Base-by-base conservation (phyloP, 2,329 filamentous ascomycete genomes). In the Alternaria triticimaculans region DNA sequence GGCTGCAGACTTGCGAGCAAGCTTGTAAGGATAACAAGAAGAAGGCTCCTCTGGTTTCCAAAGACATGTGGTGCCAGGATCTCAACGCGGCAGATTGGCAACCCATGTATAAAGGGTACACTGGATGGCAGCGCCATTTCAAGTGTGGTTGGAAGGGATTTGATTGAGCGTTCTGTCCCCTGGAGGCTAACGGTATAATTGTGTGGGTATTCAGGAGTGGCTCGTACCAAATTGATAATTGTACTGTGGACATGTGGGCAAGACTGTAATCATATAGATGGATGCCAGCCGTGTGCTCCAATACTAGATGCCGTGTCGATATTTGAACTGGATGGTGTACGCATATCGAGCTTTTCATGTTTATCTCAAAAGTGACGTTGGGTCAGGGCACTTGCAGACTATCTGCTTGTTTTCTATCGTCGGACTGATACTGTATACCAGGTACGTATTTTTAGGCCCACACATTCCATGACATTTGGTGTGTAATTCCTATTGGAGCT, bases 41-140 rank as follows among this genome's bases (percentile, higher is more conserved):
- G n/a, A 21, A 45, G 11, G 26, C 43, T 48, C 21, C 65, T 6
- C 3, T 11, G 7, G 30, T 23, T 3, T 14, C 41, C 3, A 21
- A 14, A 11, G 60, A 65, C 25, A 26, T 67, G 11, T 67, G 63
- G 63, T 67, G 63, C 30, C 41, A 65, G 15, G 57, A 67, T 18
- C 54, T 65, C 3, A 67, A 67, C 14, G 45, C 55, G 2, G 59
- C 56, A 6, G 55, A 56, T 20, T 67, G 65, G 63, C 11, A 51
- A 10, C 30, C 12, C 1, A 46, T 58, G 30, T 37, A 28, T 12
- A 41, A 41, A 41, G 37, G 37, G 37, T 41, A 10, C 37, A 46
- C 15, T 15, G 65, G 59, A 4, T 67, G 55, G 51, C 50, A 55
- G 23, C 62, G 65, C 5, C 20, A 26, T 14, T 67, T 62, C 18